Conservation (phyloP, 2,329 filamentous ascomycete genomes). For the Hypoxylon sp. region DNA sequence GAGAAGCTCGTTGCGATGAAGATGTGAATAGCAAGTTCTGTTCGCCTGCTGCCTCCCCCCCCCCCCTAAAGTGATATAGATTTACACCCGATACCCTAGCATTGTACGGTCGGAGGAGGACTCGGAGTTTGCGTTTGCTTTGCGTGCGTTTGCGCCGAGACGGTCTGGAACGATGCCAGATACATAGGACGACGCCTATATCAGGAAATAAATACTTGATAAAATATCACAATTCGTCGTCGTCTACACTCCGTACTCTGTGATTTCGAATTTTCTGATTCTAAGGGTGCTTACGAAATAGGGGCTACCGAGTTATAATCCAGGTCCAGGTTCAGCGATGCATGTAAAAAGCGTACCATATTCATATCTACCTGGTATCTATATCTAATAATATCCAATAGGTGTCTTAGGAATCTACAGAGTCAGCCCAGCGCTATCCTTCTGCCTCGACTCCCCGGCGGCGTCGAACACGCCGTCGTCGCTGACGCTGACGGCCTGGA, state of each 20-base stretch:
- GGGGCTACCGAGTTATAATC: not conserved
- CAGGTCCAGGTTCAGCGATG: not conserved
- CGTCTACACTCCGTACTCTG: not conserved
- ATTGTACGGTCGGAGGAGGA: conserved; percentile 22
- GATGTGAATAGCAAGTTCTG: conserved; percentile 13
- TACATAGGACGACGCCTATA: not conserved
- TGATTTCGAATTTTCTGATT: not conserved
- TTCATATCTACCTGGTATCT: not conserved
- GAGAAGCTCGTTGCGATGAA: conserved; percentile 69
- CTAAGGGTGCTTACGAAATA: not conserved
- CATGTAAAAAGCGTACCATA: not conserved
- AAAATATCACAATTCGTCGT: not conserved
- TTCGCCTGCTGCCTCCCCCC: not conserved
- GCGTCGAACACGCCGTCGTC: conserved; percentile 78
- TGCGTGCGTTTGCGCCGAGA: conserved; percentile 7
- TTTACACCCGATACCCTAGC: conserved; percentile 30
- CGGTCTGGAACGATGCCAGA: not conserved
- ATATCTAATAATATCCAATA: conserved; percentile 38
- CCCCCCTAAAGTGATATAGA: conserved; percentile 24
- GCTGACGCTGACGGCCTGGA: conserved; percentile 71
- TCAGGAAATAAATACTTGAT: not conserved
- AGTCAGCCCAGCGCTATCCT: conserved; percentile 71
- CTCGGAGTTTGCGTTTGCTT: conserved; percentile 28
- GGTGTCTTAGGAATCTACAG: conserved; percentile 4
- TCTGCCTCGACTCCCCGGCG: conserved; percentile 77